Evolutionary conservation across 2,329 filamentous ascomycete genomes (phyloP).

Genomic region (Botrytis porri): DNA sequence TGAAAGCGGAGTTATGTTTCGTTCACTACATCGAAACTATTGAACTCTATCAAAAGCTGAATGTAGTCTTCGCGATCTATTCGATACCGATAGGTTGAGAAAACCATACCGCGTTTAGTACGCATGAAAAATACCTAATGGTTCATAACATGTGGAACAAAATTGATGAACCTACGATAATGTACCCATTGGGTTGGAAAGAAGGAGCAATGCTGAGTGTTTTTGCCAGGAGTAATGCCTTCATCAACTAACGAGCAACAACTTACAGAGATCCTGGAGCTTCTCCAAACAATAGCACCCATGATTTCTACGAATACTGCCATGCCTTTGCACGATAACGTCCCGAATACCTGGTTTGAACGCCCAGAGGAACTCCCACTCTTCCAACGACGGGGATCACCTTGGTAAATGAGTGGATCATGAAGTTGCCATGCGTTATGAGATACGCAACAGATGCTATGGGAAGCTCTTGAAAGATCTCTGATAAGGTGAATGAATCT

Average conservation of each 20-base stretch:
- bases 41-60: neutral
- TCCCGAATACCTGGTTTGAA: neutral
- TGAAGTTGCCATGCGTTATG: neutral
- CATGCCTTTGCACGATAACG: neutral
- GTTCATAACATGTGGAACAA: neutral
- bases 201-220: neutral
- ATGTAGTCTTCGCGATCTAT: neutral
- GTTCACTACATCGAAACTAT: neutral
- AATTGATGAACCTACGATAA: neutral
- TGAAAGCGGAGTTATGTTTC: neutral
- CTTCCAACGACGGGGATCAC: neutral
- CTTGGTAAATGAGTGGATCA: neutral
- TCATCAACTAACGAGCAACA: neutral
- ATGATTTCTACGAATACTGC: neutral
- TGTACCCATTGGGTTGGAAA: neutral
- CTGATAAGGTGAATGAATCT: neutral
- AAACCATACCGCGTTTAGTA: fast-evolving
- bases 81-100: neutral
- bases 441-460: neutral
- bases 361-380: neutral
- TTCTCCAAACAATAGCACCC: neutral
- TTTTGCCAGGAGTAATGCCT: neutral
- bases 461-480: neutral
- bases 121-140: neutral
- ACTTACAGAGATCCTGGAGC: neutral